Percentiles rank a stretch among this genome's conserved stretches.
Evolutionary conservation across 1,284 basidiomycete genomes (phyloP).

Genomic region (Pholiota adiposa): DNA sequence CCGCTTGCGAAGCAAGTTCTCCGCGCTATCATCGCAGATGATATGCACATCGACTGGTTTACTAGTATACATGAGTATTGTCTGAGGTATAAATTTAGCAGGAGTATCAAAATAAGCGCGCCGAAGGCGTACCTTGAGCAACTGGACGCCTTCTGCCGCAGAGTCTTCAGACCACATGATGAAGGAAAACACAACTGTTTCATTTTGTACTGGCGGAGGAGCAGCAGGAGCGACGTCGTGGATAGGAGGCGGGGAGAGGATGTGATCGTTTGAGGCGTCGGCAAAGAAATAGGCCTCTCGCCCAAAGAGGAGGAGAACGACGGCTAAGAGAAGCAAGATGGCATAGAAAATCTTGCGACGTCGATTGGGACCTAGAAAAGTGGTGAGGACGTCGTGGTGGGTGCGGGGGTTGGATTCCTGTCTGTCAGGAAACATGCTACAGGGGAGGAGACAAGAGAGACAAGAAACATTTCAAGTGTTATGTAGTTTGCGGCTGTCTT

Average conservation of each 20-base stretch:
- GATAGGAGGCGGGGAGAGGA: not conserved
- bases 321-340: constrained; percentile 14
- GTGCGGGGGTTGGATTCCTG: not conserved
- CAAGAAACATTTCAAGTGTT: not conserved
- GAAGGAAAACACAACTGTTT: constrained; percentile 45
- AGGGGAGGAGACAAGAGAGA: not conserved
- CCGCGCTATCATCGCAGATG: constrained; percentile 47
- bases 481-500: no score
- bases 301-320: constrained; percentile 23
- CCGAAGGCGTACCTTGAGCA: constrained; percentile 43
- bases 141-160: constrained; percentile 46
- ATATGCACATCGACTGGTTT: constrained; percentile 51
- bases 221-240: not conserved
- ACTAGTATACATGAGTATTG: constrained; percentile 48
- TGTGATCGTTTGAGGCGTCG: not conserved
- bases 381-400: constrained; percentile 1
- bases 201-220: not conserved
- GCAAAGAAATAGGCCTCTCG: constrained; percentile 16
- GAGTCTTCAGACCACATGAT: constrained; percentile 50
- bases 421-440: constrained; percentile 1
- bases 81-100: constrained; percentile 29
- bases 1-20: constrained; percentile 39
- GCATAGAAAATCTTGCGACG: constrained; percentile 22
- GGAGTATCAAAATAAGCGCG: not conserved
- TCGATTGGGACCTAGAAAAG: constrained; percentile 15